phyloP scores from a whole-genome alignment of 140 eudicot species.

The Stevia rebaudiana region DNA sequence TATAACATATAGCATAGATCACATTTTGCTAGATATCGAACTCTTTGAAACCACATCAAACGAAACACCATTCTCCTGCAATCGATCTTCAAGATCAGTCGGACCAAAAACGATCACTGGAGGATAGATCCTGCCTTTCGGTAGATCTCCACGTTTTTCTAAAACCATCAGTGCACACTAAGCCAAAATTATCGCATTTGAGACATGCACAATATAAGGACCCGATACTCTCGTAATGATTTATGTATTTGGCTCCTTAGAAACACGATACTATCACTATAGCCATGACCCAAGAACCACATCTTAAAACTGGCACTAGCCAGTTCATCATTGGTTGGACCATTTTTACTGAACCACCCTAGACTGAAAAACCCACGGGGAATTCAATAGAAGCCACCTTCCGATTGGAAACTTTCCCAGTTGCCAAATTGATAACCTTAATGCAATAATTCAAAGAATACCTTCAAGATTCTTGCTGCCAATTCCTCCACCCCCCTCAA shows the following conservation, averaged over 20 bases:
- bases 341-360: constrained; percentile 55
- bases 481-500: constrained; percentile 61
- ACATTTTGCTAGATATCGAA: constrained; percentile 4
- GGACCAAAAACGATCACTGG: constrained; percentile 86
- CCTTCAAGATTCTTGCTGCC: constrained; percentile 44
- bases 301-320: constrained; percentile 64
- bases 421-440: constrained; percentile 50
- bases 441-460: constrained; percentile 27
- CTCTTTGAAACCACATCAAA: constrained; percentile 70
- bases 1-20: neutral
- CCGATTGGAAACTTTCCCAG: too few species aligned
- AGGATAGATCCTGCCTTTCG: constrained; percentile 75
- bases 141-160: constrained; percentile 49
- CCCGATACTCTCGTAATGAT: constrained; percentile 76
- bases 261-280: constrained; percentile 35
- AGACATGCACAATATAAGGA: constrained; percentile 69
- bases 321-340: constrained; percentile 72
- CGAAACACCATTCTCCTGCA: constrained; percentile 73
- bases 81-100: constrained; percentile 64
- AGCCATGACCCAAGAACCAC: constrained; percentile 89
- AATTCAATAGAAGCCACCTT: constrained; percentile 64
- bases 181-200: constrained; percentile 61
- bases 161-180: constrained; percentile 68
- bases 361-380: constrained; percentile 67
- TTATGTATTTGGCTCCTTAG: constrained; percentile 57